These are phyloP conservation scores for Colletotrichum neosansevieriae DNA, from an alignment of 2,329 filamentous ascomycete species.

Conservation along the genomic window DNA sequence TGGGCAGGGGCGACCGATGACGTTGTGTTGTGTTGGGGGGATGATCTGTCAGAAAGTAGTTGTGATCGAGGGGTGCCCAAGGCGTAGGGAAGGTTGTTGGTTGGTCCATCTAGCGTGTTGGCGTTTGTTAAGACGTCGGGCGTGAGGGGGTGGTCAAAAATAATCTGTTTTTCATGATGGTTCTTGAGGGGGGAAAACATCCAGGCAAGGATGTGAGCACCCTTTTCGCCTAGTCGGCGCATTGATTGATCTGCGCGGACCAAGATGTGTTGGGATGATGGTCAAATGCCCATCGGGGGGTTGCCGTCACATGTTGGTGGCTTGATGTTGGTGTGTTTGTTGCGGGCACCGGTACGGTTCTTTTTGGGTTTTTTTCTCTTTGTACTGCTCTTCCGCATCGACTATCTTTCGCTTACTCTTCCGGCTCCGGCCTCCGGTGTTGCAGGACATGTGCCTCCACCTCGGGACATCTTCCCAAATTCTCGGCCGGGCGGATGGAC, in stretches of 20 bases:
- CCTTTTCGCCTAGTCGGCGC: background rate
- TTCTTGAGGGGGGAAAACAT: no score
- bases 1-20: slow-evolving; percentile 7
- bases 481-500: no score
- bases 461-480: no score
- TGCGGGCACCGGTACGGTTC: background rate
- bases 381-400: background rate
- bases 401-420: no score
- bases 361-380: background rate
- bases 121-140: background rate
- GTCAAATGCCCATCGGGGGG: no score
- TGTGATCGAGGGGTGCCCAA: background rate
- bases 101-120: background rate
- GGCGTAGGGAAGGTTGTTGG: background rate
- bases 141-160: background rate
- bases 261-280: no score
- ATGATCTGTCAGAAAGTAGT: slow-evolving; percentile 18
- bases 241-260: no score
- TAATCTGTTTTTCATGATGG: background rate
- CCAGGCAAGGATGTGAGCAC: background rate
- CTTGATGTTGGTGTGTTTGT: background rate
- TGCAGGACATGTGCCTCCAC: no score
- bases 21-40: slow-evolving; percentile 14
- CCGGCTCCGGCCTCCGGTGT: no score
- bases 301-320: slow-evolving; percentile 1